Conservation (phyloP, 2,329 filamentous ascomycete species). For the Akanthomyces uredinophilus region DNA sequence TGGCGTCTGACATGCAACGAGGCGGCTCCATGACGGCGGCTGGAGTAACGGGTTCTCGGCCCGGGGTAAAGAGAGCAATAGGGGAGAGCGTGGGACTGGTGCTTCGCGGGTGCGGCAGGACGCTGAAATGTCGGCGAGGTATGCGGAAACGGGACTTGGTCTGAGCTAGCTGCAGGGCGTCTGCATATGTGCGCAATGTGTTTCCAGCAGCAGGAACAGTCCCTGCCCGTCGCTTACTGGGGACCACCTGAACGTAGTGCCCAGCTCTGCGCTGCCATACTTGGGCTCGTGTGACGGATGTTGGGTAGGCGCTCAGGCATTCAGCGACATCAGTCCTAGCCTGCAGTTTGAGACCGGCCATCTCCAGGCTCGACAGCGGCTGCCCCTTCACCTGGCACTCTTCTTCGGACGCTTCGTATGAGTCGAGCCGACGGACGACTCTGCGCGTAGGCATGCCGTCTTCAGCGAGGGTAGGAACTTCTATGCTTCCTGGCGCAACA, state of each 20-base stretch:
- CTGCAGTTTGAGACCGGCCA: slow-evolving; percentile 18
- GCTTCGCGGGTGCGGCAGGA: background rate
- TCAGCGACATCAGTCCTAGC: slow-evolving; percentile 27
- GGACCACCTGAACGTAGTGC: slow-evolving; percentile 19
- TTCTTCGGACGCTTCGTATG: slow-evolving; percentile 8
- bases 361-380: slow-evolving; percentile 16
- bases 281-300: background rate
- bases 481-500: background rate
- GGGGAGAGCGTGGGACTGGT: background rate
- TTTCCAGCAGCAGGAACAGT: slow-evolving; percentile 23
- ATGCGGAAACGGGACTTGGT: slow-evolving; percentile 4
- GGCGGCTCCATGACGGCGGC: slow-evolving; percentile 21
- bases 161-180: slow-evolving; percentile 23
- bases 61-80: background rate
- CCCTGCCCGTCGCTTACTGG: slow-evolving; percentile 26
- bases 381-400: slow-evolving; percentile 11
- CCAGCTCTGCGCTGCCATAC: slow-evolving; percentile 3
- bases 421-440: slow-evolving; percentile 10
- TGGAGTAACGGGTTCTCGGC: slow-evolving; percentile 24
- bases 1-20: slow-evolving; percentile 20
- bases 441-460: slow-evolving; percentile 13
- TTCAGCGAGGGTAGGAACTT: background rate
- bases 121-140: background rate
- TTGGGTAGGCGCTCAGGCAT: slow-evolving; percentile 9
- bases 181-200: slow-evolving; percentile 22